Percentiles rank a stretch among this genome's conserved stretches.
These are phyloP conservation scores for Hirschfeldia incana DNA, from an alignment of 345 rosid genomes.

Conservation along the genomic window DNA sequence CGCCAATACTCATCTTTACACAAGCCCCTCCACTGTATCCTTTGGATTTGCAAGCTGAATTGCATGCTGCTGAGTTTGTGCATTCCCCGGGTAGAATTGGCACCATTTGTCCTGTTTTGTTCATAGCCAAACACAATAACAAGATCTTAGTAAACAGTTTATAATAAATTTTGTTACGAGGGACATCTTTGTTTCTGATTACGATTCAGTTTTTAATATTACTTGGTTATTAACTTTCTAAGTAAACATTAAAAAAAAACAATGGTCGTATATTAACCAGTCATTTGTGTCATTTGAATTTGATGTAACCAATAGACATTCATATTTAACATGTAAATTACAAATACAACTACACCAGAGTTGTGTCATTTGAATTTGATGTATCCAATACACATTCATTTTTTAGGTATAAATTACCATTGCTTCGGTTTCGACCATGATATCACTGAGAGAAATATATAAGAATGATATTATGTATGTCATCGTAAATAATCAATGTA, in stretches of 20 bases:
- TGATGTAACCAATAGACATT: background rate
- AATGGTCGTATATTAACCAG: background rate
- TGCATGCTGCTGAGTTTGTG: background rate
- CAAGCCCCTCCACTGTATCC: constrained; percentile 33
- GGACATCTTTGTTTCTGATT: constrained; percentile 11
- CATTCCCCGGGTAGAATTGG: constrained; percentile 7
- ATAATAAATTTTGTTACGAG: background rate
- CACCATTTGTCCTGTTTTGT: constrained; percentile 19
- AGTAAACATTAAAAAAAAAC: background rate
- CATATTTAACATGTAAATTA: background rate
- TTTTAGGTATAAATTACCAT: background rate
- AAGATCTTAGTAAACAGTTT: background rate
- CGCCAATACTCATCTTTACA: background rate
- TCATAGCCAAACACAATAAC: background rate
- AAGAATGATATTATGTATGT: background rate
- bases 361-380: background rate
- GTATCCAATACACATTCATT: background rate
- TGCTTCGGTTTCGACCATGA: too few species aligned
- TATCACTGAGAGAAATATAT: too few species aligned
- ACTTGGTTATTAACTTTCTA: too few species aligned
- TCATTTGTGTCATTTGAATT: background rate
- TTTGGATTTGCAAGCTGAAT: constrained; percentile 9
- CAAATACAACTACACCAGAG: background rate
- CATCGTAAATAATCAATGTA: background rate
- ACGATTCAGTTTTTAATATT: too few species aligned